Percentiles rank a stretch among this genome's conserved stretches.
These are phyloP conservation scores for Rickenella mellea DNA, from an alignment of 768 basidiomycete genomes.

Conservation along the genomic window DNA sequence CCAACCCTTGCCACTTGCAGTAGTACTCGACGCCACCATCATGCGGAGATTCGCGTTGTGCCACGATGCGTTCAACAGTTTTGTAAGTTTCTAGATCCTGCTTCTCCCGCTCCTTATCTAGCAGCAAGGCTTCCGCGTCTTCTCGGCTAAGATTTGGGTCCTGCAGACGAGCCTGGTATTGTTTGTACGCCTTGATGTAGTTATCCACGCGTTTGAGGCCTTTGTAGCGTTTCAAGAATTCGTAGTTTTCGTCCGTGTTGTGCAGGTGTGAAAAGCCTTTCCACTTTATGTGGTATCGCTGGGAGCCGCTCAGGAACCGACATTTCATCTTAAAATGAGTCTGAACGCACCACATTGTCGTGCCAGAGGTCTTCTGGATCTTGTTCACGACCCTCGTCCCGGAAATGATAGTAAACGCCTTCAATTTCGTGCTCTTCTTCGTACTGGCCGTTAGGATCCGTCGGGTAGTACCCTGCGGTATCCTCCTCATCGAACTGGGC, in stretches of 20 bases:
- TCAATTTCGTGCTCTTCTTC: constrained; percentile 84
- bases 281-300: constrained; percentile 99
- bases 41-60: constrained; percentile 57
- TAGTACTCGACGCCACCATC: constrained; percentile 70
- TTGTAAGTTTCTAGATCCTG: constrained; percentile 89
- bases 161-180: constrained; percentile 56
- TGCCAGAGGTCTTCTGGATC: constrained; percentile 80
- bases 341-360: constrained; percentile 64
- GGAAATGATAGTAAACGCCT: constrained; percentile 74
- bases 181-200: constrained; percentile 88
- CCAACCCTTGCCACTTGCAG: constrained; percentile 93
- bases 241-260: constrained; percentile 98
- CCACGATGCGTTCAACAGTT: constrained; percentile 84
- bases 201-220: constrained; percentile 98
- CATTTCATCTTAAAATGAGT: constrained; percentile 3
- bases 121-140: constrained; percentile 79
- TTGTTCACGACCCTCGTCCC: constrained; percentile 72
- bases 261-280: constrained; percentile 96
- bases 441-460: constrained; percentile 38
- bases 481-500: constrained; percentile 70
- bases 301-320: constrained; percentile 11
- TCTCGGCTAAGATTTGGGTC: constrained; percentile 68
- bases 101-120: constrained; percentile 86
- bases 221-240: constrained; percentile 90
- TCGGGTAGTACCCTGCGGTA: constrained; percentile 42